Evolutionary conservation across 352 stramenopile species (phyloP), one percentile per base, ranked within the genome.

Genomic region (Pythium coloratum): DNA sequence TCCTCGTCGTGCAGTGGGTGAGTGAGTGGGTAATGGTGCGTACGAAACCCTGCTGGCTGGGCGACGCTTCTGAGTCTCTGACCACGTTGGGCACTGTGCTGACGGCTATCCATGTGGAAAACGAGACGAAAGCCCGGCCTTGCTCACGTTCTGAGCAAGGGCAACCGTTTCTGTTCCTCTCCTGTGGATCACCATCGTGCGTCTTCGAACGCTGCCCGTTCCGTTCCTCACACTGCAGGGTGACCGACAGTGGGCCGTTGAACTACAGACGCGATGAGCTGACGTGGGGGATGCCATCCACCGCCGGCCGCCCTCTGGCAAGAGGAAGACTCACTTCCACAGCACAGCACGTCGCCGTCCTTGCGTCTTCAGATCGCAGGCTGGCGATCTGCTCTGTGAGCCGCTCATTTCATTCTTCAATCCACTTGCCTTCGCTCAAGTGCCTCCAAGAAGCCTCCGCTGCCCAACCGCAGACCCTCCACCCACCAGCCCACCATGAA

Each of bases 401-500:
- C 40, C 40, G 40, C 40, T 49, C 40, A 24, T 24, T 24, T 53
- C 46, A 53, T 30, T 53, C 46, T 28, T 28, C 46, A 53, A 53
- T 53, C 16, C 20, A 32, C 46, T 30, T 53, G 18, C n/a, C 20
- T 30, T 6, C n/a, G 18, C 7, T 53, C 46, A 53, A 53, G 46
- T 53, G 46, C n/a, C 18, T 28, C n/a, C 46, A 4, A 32, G 46
- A 53, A 53, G n/a, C 14, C 46, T 47, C 20, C 46, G 2, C 46
- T 53, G 20, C 46, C 9, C 18, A 30, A 10, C 18, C 46, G 20
- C 40, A 49, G 40, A 49, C 40, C 16, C 20, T 1, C 40, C 40
- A 9, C 18, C 40, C 14, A 13, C 13, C 18, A 7, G 4, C 6
- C 30, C 46, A 59, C 56, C 26, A 75, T 75, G 69, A 71, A 75